These are phyloP conservation scores for Ophiobolus disseminans DNA, from an alignment of 2,329 filamentous ascomycete species.

Conservation along the genomic window DNA sequence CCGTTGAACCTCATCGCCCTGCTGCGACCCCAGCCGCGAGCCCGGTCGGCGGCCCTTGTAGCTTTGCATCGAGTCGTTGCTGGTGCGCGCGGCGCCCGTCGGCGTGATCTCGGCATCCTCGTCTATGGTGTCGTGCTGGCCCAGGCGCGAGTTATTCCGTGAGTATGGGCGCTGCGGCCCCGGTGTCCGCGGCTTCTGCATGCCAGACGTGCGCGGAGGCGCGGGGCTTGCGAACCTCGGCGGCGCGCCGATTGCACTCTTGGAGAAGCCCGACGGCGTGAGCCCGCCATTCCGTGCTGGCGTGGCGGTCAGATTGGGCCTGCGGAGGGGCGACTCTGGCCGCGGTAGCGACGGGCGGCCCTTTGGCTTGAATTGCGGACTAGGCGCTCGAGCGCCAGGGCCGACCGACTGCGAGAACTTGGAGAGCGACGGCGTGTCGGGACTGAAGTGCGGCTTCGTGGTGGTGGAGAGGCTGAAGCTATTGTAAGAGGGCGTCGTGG, in stretches of 20 bases:
- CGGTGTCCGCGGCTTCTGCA: conserved; percentile 54
- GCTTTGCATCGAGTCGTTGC: conserved; percentile 61
- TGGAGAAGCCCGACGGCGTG: conserved; percentile 62
- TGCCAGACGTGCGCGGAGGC: conserved; percentile 61
- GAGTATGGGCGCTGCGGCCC: conserved; percentile 55
- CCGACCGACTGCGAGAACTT: conserved; percentile 92
- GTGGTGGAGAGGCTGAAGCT: conserved; percentile 65
- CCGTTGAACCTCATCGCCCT: conserved; percentile 71
- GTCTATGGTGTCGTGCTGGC: conserved; percentile 51
- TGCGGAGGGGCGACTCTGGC: conserved; percentile 84
- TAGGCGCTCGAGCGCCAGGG: conserved; percentile 70
- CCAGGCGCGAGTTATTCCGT: conserved; percentile 55
- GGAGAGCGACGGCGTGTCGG: conserved; percentile 66
- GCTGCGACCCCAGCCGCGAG: conserved; percentile 43
- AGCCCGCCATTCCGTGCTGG: conserved; percentile 63
- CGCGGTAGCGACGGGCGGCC: conserved; percentile 80
- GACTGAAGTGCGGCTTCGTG: conserved; percentile 49
- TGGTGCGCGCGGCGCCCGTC: conserved; percentile 59
- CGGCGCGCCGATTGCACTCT: conserved; percentile 61
- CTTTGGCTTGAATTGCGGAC: conserved; percentile 73
- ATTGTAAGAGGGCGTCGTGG: conserved; percentile 67
- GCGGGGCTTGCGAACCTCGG: conserved; percentile 68
- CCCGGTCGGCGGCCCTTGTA: conserved; percentile 40
- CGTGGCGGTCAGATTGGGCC: conserved; percentile 49
- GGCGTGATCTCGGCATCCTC: conserved; percentile 57